Conservation (phyloP, 345 rosid species). For the Dimocarpus longan region DNA sequence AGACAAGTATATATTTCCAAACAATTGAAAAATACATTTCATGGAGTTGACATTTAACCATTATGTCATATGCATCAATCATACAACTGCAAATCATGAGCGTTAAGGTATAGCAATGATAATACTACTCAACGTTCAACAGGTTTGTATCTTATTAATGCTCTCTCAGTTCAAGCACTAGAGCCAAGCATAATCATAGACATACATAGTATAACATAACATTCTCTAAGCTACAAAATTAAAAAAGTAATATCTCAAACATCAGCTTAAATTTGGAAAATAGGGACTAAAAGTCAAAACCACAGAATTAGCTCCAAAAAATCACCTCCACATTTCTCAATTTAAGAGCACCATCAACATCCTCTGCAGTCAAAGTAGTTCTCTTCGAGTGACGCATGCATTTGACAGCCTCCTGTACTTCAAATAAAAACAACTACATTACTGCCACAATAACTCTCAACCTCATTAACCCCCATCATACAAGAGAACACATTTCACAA, state of each 20-base stretch:
- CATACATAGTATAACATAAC: background rate
- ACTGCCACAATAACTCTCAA: slow-evolving; percentile 4
- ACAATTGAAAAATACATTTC: background rate
- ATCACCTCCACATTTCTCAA: slow-evolving; percentile 85
- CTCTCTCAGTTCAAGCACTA: background rate
- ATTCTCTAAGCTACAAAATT: background rate
- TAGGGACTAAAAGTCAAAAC: background rate
- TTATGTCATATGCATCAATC: background rate
- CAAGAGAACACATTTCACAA: too few species aligned
- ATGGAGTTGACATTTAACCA: background rate
- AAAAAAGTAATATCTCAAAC: background rate
- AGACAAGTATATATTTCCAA: background rate
- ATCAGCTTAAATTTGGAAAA: background rate
- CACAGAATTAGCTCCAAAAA: background rate
- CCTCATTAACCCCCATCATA: background rate
- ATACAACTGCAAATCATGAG: slow-evolving; percentile 2
- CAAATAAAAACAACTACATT: slow-evolving; percentile 21
- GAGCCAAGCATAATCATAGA: background rate
- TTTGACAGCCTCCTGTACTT: slow-evolving; percentile 79
- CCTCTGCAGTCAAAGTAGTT: slow-evolving; percentile 66
- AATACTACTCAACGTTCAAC: background rate
- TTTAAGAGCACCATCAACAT: slow-evolving; percentile 86
- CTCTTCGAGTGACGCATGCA: slow-evolving; percentile 97
- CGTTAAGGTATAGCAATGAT: background rate
- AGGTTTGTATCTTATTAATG: slow-evolving; percentile 1